Conservation (phyloP, 352 stramenopile species). For the Phytopythium oedochilum region DNA sequence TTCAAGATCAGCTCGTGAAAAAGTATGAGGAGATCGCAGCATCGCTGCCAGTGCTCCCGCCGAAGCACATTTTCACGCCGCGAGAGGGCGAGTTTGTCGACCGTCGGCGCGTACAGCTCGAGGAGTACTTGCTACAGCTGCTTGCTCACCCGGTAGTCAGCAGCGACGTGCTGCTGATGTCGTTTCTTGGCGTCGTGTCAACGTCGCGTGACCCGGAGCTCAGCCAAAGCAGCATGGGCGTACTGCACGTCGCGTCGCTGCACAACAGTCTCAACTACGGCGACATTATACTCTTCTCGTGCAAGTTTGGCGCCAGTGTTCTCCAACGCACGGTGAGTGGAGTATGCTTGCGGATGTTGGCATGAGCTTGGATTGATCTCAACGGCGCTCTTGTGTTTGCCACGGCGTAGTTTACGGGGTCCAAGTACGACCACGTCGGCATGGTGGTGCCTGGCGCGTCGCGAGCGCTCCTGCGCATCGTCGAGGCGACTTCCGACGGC, state of each 20-base stretch:
- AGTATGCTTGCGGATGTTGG: not conserved
- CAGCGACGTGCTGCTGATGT: constrained; percentile 64
- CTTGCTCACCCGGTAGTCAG: constrained; percentile 39
- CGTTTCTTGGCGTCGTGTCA: constrained; percentile 73
- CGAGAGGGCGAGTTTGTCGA: constrained; percentile 60
- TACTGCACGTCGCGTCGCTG: constrained; percentile 72
- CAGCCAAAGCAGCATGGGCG: constrained; percentile 46
- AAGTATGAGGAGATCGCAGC: constrained; percentile 27
- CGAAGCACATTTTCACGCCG: constrained; percentile 67
- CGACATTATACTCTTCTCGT: constrained; percentile 83
- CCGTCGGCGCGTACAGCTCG: constrained; percentile 53
- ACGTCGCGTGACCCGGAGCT: constrained; percentile 60
- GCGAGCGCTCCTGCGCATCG: constrained; percentile 53
- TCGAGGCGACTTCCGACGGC: constrained; percentile 75
- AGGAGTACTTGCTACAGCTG: constrained; percentile 57
- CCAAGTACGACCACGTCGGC: constrained; percentile 77
- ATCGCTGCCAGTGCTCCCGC: constrained; percentile 39
- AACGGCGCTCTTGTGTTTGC: too few species aligned
- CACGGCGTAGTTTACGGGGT: constrained; percentile 66
- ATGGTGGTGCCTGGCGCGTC: constrained; percentile 73
- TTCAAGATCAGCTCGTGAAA: constrained; percentile 25
- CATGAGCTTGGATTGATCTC: too few species aligned
- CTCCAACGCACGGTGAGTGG: constrained; percentile 65
- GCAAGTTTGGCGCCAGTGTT: constrained; percentile 68
- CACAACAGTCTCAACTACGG: constrained; percentile 64